These are phyloP conservation scores for Eustoma russellianum DNA, from an alignment of 257 asterid species.

Conservation along the genomic window DNA sequence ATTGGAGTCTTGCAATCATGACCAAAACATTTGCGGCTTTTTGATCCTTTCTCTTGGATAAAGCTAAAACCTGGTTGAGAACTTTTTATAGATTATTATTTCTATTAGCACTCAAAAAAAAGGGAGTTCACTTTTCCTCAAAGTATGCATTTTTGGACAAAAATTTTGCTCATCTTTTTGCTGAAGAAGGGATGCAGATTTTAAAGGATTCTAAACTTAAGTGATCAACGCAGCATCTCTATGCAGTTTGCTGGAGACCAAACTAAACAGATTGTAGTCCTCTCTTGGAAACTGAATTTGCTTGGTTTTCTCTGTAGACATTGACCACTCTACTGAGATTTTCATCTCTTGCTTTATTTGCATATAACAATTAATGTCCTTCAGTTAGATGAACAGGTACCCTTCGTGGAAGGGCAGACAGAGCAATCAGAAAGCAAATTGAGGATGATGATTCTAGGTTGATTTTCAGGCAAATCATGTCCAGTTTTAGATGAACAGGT, in stretches of 20 bases:
- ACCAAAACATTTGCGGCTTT: slow-evolving; percentile 3
- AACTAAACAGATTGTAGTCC: neutral
- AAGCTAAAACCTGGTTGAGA: too few species aligned
- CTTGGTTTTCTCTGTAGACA: neutral
- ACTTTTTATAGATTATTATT: too few species aligned
- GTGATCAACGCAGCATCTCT: too few species aligned
- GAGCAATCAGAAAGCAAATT: slow-evolving; percentile 35
- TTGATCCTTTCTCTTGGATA: neutral
- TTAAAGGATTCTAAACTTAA: too few species aligned
- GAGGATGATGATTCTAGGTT: slow-evolving; percentile 41
- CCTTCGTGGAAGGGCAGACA: slow-evolving; percentile 70
- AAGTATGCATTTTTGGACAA: too few species aligned
- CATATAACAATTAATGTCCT: neutral
- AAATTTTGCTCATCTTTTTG: neutral
- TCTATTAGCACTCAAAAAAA: too few species aligned
- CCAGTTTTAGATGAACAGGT: slow-evolving; percentile 75
- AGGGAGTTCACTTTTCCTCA: too few species aligned
- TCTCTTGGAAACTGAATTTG: neutral
- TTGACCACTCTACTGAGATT: too few species aligned
- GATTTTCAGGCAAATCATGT: slow-evolving; percentile 51
- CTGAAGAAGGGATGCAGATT: neutral
- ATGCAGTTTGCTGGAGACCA: neutral
- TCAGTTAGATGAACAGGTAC: too few species aligned
- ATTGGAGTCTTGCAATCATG: too few species aligned
- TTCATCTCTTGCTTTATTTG: too few species aligned